phyloP scores from a whole-genome alignment of 768 basidiomycete species.

The Pleurotus ostreatus region DNA sequence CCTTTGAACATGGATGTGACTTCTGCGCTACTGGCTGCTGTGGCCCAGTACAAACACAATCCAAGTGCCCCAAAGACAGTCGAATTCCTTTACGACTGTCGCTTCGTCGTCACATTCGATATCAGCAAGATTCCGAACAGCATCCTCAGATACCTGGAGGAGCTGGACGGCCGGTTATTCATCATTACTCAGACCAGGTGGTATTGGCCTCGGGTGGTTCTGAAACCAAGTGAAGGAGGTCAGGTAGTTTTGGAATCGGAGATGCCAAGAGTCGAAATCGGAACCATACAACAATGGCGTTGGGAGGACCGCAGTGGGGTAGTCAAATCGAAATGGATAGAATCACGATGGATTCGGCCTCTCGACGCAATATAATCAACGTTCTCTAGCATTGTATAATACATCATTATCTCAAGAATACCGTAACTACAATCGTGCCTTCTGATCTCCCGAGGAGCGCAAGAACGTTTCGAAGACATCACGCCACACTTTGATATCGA shows the following conservation, averaged over 20 bases:
- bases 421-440: constrained; percentile 6
- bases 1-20: constrained; percentile 42
- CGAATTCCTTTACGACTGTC: constrained; percentile 58
- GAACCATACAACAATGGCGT: background rate
- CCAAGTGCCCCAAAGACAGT: constrained; percentile 16
- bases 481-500: constrained; percentile 35
- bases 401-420: background rate
- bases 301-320: constrained; percentile 2
- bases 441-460: background rate
- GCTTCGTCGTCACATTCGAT: constrained; percentile 53
- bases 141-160: constrained; percentile 15
- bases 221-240: constrained; percentile 14
- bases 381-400: background rate
- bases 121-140: constrained; percentile 36
- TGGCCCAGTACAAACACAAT: constrained; percentile 13
- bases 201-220: constrained; percentile 45
- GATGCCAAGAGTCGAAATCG: constrained; percentile 10
- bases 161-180: constrained; percentile 21
- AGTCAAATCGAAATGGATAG: constrained; percentile 36
- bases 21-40: constrained; percentile 14
- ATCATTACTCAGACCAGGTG: constrained; percentile 38
- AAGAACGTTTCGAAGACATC: constrained; percentile 35
- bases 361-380: constrained; percentile 25
- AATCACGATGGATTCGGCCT: constrained; percentile 35
- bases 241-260: constrained; percentile 14